These are phyloP conservation scores for Pythium aristosporum DNA, from an alignment of 352 stramenopile genomes.

Conservation along the genomic window DNA sequence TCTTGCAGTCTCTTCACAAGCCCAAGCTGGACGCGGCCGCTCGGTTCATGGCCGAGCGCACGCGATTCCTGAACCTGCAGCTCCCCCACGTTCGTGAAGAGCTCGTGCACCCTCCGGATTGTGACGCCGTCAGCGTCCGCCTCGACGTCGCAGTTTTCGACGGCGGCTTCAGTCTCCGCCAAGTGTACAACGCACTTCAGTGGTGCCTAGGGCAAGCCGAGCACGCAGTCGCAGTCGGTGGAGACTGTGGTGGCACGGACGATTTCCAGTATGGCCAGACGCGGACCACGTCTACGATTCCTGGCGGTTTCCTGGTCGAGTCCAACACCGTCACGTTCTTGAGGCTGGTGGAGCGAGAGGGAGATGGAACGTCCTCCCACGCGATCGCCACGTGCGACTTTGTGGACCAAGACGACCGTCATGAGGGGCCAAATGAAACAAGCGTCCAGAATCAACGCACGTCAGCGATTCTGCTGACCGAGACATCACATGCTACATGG, in stretches of 20 bases:
- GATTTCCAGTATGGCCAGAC: conserved; percentile 3
- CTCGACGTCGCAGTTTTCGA: not conserved
- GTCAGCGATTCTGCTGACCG: conserved; percentile 2
- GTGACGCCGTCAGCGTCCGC: not conserved
- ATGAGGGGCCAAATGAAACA: not conserved
- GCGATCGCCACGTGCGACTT: conserved; percentile 3
- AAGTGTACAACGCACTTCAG: conserved; percentile 12
- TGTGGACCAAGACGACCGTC: conserved; percentile 1
- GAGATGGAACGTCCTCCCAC: not conserved
- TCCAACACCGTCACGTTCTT: conserved; percentile 4
- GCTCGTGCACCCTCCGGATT: not conserved
- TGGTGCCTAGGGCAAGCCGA: not conserved
- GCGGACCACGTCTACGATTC: not conserved
- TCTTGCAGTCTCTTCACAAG: not conserved
- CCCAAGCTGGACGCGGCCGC: conserved; percentile 2
- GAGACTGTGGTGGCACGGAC: not conserved
- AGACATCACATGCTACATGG: not conserved
- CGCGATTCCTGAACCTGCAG: conserved; percentile 1
- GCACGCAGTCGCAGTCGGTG: not conserved
- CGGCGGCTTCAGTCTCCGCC: not conserved
- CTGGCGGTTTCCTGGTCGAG: not conserved
- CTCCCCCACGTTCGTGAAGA: conserved; percentile 1
- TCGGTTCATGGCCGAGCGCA: conserved; percentile 14
- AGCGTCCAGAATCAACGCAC: not conserved
- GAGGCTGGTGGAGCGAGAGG: not conserved